These are phyloP conservation scores for Coemansia sp. DNA, from an alignment of 192 early-diverging fungal species.

Conservation along the genomic window DNA sequence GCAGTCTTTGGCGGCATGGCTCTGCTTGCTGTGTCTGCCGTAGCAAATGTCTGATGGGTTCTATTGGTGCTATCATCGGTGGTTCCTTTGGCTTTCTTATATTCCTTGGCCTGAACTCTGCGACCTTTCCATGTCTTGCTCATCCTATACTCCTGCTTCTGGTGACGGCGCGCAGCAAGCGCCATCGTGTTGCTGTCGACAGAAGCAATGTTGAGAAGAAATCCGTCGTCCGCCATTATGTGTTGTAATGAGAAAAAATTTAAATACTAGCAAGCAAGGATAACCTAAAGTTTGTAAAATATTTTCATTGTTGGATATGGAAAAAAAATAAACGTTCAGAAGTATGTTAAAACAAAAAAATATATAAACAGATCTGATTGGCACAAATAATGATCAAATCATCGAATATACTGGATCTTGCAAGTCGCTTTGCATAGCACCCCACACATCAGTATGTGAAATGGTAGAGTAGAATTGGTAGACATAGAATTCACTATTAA, in stretches of 20 bases:
- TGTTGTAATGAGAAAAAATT: too few relatives aligned
- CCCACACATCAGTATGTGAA: too few relatives aligned
- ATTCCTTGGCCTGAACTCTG: constrained; percentile 10
- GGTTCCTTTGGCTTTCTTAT: background rate
- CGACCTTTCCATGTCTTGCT: constrained; percentile 56
- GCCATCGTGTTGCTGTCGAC: constrained; percentile 7
- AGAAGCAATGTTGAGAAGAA: constrained; percentile 65
- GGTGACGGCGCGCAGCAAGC: constrained; percentile 4
- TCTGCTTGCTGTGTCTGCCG: background rate
- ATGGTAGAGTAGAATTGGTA: too few relatives aligned
- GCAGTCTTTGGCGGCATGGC: constrained; percentile 33
- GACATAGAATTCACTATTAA: too few relatives aligned
- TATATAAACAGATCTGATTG: background rate
- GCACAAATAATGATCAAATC: background rate
- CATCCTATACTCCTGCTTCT: constrained; percentile 16
- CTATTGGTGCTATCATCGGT: background rate
- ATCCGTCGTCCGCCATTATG: constrained; percentile 60
- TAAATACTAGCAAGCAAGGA: too few relatives aligned
- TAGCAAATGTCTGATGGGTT: background rate
- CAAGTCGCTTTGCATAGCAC: too few relatives aligned
- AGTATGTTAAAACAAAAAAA: background rate
- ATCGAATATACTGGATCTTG: background rate
- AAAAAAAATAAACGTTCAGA: background rate
- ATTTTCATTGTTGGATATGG: background rate
- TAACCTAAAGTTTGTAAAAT: background rate